These are phyloP conservation scores for Monilinia aucupariae DNA, from an alignment of 2,329 filamentous ascomycete genomes.

Conservation along the genomic window DNA sequence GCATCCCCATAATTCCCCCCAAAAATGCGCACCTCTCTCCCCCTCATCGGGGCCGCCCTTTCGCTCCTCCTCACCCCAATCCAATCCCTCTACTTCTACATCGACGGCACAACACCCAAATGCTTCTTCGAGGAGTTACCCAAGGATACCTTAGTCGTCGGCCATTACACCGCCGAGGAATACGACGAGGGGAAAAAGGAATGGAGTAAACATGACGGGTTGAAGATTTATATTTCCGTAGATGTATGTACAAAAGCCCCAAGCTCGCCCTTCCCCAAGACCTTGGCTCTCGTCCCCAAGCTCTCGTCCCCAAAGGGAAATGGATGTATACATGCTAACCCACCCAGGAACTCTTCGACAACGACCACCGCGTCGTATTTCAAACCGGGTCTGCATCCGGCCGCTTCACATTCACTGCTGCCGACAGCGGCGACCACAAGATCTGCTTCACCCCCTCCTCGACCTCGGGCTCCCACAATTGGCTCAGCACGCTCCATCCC, in stretches of 20 bases:
- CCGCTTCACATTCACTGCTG: conserved; percentile 91
- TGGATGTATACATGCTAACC: conserved; percentile 5
- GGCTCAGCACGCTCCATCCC: conserved; percentile 60
- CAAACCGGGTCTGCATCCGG: conserved; percentile 71
- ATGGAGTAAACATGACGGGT: conserved; percentile 68
- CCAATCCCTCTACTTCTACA: conserved; percentile 90
- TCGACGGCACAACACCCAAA: conserved; percentile 78
- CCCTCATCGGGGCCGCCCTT: conserved; percentile 55
- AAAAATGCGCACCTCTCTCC: conserved; percentile 56
- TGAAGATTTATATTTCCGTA: conserved; percentile 85
- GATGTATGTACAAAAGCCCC: conserved; percentile 52
- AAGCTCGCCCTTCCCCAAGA: conserved; percentile 4
- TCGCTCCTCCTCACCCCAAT: conserved; percentile 53
- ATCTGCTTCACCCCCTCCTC: conserved; percentile 89
- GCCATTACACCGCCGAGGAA: conserved; percentile 82
- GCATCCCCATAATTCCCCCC: not conserved
- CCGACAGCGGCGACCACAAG: conserved; percentile 90
- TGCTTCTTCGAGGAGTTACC: conserved; percentile 98
- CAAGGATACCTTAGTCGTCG: conserved; percentile 94
- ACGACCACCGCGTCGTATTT: conserved; percentile 91
- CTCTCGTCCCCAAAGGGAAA: not conserved
- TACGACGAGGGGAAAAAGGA: conserved; percentile 64
- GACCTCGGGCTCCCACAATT: conserved; percentile 61
- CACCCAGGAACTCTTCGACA: conserved; percentile 83
- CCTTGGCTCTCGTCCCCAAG: not conserved